Conservation (phyloP, 352 stramenopile genomes). For the Phytopythium cucurbitacearum region DNA sequence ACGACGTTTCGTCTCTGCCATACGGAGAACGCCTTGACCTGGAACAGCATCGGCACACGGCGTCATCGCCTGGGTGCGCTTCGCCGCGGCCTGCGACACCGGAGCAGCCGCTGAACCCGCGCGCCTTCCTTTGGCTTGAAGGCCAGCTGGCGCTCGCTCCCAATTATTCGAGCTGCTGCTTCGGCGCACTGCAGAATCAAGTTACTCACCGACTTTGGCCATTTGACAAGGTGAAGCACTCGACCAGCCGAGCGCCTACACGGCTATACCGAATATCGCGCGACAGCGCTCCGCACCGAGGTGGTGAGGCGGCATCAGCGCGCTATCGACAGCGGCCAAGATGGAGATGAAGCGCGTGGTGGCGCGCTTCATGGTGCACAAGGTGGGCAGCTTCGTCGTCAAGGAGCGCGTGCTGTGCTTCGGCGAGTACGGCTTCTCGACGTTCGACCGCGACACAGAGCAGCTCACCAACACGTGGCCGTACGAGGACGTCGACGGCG, state of each 20-base stretch:
- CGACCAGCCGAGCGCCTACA: no score
- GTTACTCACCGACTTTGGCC: neutral
- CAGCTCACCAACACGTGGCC: slow-evolving; percentile 77
- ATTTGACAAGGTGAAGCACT: neutral
- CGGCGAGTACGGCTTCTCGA: slow-evolving; percentile 68
- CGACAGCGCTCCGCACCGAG: neutral
- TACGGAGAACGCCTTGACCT: neutral
- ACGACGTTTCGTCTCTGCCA: neutral
- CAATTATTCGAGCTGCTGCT: neutral
- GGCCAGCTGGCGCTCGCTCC: neutral
- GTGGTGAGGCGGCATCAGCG: neutral
- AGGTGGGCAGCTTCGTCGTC: slow-evolving; percentile 78
- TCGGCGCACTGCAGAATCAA: neutral
- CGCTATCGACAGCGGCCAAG: neutral
- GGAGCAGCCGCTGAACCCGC: no score
- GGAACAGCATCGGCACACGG: no score
- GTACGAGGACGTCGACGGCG: slow-evolving; percentile 72
- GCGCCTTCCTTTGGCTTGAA: neutral
- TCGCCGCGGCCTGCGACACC: no score
- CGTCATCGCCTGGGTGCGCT: no score
- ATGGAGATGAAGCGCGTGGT: slow-evolving; percentile 63
- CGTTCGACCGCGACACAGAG: slow-evolving; percentile 63
- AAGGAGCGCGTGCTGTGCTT: slow-evolving; percentile 84
- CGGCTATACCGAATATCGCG: neutral
- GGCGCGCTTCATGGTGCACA: slow-evolving; percentile 82